Evolutionary conservation across 2,329 filamentous ascomycete species (phyloP), one percentile per base, ranked within the genome.

Genomic region (Aspergillus caelatus): DNA sequence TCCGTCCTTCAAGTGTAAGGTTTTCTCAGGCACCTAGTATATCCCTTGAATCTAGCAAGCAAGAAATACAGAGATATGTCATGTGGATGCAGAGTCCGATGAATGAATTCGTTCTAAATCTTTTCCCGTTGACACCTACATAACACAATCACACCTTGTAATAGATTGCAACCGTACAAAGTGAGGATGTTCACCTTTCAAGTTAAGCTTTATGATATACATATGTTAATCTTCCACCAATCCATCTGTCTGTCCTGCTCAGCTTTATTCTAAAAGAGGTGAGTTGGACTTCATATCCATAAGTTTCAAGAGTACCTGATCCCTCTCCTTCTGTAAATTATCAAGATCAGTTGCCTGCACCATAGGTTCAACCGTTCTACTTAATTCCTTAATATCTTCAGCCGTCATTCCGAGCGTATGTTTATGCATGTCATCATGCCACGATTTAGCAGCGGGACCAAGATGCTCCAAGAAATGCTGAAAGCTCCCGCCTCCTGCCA

Each of bases 381-480:
- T 54, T 30, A 54, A 23, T 16, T 54, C 30, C 28, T 54, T 9
- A 1, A 54, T 54, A 10, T 19, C 52, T 23, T 54, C 16, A 3
- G 28, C 19, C 2, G 52, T 14, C 26, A 63, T n/a, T 4, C 59
- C 41, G 41, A 68, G 66, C 26, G 45, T 16, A 46, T 68, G 50
- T 30, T 54, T 26, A 1, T 58, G 41, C 65, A 69, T 68, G 21
- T 68, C 65, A 41, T 63, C 63, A 14, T 62, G 28, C 66, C 67
- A 68, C 4, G 54, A 32, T 34, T 64, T 56, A 28, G 65, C 34
- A 23, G 67, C 66, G 30, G 66, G 66, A 2, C 66, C 66, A 4
- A 68, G 21, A 32, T 65, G 64, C 10, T 65, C 58, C 28, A 68
- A 63, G 23, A 70, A 66, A 65, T 71, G 65, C 23, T 41, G 56